These are phyloP conservation scores for Chaetomiaceae sp. DNA, from an alignment of 2,329 filamentous ascomycete species.

Conservation along the genomic window DNA sequence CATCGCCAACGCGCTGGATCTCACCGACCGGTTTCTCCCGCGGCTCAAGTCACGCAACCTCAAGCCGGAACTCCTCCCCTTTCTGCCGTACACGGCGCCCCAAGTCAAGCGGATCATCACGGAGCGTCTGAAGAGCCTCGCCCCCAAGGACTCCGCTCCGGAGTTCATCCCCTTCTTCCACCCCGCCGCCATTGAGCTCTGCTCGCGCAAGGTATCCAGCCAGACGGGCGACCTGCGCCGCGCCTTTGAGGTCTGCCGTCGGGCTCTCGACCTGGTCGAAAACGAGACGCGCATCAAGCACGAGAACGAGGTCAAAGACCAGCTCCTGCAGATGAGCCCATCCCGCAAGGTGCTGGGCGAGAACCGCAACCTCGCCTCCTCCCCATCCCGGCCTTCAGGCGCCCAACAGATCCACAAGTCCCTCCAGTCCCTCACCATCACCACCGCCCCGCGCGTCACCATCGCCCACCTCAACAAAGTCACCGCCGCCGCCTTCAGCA, in stretches of 20 bases:
- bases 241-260: constrained; percentile 88
- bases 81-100: constrained; percentile 81
- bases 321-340: constrained; percentile 56
- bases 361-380: constrained; percentile 67
- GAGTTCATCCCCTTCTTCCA: constrained; percentile 82
- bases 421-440: constrained; percentile 59
- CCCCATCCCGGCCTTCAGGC: constrained; percentile 39
- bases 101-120: constrained; percentile 88
- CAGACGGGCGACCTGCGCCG: constrained; percentile 93
- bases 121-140: constrained; percentile 70
- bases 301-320: constrained; percentile 55
- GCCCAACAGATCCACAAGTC: constrained; percentile 49
- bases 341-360: constrained; percentile 75
- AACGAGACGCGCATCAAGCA: constrained; percentile 73
- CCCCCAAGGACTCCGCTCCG: constrained; percentile 50
- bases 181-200: constrained; percentile 87
- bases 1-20: constrained; percentile 91
- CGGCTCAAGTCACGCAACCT: constrained; percentile 89
- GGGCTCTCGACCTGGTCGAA: constrained; percentile 85
- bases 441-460: constrained; percentile 80
- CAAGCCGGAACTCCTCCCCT: constrained; percentile 83
- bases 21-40: constrained; percentile 92
- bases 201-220: constrained; percentile 87
- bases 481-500: constrained; percentile 83
- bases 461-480: constrained; percentile 91